Conservation (phyloP, 352 stramenopile species). For the Globisporangium cederbergense region DNA sequence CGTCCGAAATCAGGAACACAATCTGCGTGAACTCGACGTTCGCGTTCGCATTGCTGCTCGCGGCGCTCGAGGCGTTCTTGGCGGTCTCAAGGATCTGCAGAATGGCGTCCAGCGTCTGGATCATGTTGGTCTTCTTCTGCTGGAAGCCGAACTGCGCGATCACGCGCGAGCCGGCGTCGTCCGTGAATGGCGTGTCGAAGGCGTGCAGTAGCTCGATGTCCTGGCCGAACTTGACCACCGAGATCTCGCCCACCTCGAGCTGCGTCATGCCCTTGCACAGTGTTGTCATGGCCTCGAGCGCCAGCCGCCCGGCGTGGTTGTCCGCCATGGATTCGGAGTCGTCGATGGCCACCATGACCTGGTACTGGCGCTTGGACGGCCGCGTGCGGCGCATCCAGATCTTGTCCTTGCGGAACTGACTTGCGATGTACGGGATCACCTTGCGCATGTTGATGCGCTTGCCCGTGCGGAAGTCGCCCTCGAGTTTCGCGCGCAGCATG, state of each 20-base stretch:
- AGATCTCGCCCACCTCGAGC: slow-evolving; percentile 96
- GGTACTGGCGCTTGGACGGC: slow-evolving; percentile 97
- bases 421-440: slow-evolving; percentile 99
- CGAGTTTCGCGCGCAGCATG: slow-evolving; percentile 95
- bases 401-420: slow-evolving; percentile 99
- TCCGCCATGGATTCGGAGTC: slow-evolving; percentile 99
- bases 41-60: slow-evolving; percentile 39
- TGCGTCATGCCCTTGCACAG: slow-evolving; percentile 97
- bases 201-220: slow-evolving; percentile 95
- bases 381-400: slow-evolving; percentile 99
- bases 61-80: slow-evolving; percentile 47
- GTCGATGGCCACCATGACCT: slow-evolving; percentile 99
- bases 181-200: slow-evolving; percentile 97
- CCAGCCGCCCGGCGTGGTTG: slow-evolving; percentile 93
- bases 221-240: slow-evolving; percentile 94
- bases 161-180: slow-evolving; percentile 92
- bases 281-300: slow-evolving; percentile 95
- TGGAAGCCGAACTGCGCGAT: slow-evolving; percentile 97
- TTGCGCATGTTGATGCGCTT: slow-evolving; percentile 99
- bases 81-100: slow-evolving; percentile 88
- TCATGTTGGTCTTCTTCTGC: slow-evolving; percentile 96
- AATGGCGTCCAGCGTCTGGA: slow-evolving; percentile 92
- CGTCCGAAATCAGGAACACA: slow-evolving; percentile 99
- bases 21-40: slow-evolving; percentile 93
- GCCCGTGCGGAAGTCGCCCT: slow-evolving; percentile 98